Base-by-base conservation (phyloP, 2,329 filamentous ascomycete species). In the Penicillium sp. region DNA sequence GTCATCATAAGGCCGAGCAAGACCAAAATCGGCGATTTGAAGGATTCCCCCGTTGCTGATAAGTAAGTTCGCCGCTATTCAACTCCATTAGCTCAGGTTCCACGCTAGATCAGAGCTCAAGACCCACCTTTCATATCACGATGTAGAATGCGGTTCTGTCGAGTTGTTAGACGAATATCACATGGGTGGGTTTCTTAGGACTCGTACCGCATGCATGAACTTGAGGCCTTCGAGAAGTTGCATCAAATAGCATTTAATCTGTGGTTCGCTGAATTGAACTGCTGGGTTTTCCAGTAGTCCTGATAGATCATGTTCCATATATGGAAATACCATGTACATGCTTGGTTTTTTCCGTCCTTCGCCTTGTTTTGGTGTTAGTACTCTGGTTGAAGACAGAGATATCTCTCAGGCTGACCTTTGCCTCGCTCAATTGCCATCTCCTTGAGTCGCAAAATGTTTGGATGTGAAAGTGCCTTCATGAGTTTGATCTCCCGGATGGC, bases 221-320 rank as follows among this genome's bases (percentile, higher is more conserved):
- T 85, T 84, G 35, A 97, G 80, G 3, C 94, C 94, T 68, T 96
- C 88, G 47, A 99, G 83, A 29, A 99, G 81, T 72, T 99, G 94
- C 56, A 94, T 78, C 84, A 99, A 87, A 74, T 99, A 99, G 77
- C 94, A 99, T 74, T 99, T 99, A 74, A 97, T 96, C 71, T 97
- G 92, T 4, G 90, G 83, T 67, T 92, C 87, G 45, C 88, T 89
- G 67, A 99, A 93, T 38, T 84, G 83, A 36, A 99, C 92, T 7
- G 87, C 86, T 9, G 93, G 93, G 66, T 99, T 99, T 72, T 97
- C 94, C 66, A 99, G 85, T 29, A 99, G 84, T 41, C 94, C 94
- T 8, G 93, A 96, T n/a, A 99, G 82, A 75, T 99, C 94, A 75
- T 99, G 94, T 66, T 97, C 92, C 91, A 97, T 97, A 74, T 99